Base-by-base conservation (phyloP, 228 moss, liverwort and hornwort genomes). In the Sphagnum magellanicum region DNA sequence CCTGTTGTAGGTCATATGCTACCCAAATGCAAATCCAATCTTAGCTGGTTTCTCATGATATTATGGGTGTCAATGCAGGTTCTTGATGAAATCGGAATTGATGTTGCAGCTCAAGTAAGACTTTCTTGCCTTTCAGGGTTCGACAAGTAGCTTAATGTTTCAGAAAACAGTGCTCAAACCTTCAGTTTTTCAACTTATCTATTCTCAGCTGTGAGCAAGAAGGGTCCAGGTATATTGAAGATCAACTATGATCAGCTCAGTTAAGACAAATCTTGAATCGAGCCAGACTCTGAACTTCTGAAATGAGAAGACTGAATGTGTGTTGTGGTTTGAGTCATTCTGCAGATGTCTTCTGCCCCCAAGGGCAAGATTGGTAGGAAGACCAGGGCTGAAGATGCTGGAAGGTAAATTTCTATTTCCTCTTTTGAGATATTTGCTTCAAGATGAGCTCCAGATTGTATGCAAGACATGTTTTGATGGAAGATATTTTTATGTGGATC, bases 1-100 rank as follows among this genome's bases (percentile, higher is more conserved):
- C 16, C 6, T 10, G 4, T 48, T 65, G n/a, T n/a, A 6, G 6
- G 16, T 46, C 17, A 13, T 2, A 65, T 6, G 5, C 9, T 14
- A 49, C 7, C 16, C 51, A 11, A 8, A 17, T 49, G 5, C 51
- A 13, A 65, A 51, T 49, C 49, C n/a, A 65, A 17, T 47, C 5
- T 65, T 10, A 8, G 65, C 12, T 10, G 17, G 4, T 13, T 13
- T 49, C 16, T 65, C 14, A 49, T 14, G 12, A 13, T 46, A 16
- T 6, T 47, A n/a, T 49, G 14, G 47, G 3, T 55, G 55, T 55
- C 55, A 55, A 55, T 53, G 17, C 82, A 87, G 87, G 87, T 88
- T 51, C 84, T 88, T 51, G 88, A 88, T 67, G 84, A 88, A 67
- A 88, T 88, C 69, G 84, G 84, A 49, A 81, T 88, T 69, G 88